Evolutionary conservation across 2,329 filamentous ascomycete species (phyloP).

Genomic region (Fusarium liriodendri): DNA sequence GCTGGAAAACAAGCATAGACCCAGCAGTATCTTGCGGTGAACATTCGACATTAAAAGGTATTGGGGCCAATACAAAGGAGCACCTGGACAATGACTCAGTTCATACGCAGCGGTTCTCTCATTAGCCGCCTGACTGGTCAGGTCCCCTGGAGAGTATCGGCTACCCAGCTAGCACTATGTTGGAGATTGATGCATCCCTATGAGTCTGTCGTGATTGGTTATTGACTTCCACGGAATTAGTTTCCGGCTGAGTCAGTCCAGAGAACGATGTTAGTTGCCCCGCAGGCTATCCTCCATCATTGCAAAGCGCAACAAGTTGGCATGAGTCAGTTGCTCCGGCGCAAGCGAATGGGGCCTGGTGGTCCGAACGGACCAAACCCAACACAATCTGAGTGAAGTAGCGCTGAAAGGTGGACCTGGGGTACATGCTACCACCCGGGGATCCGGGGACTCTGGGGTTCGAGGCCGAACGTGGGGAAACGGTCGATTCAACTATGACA

Average conservation of each 20-base stretch:
- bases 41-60: neutral
- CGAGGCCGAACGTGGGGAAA: neutral
- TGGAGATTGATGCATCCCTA: too few species aligned
- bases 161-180: too few species aligned
- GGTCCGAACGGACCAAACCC: neutral
- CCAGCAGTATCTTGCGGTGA: neutral
- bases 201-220: neutral
- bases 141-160: neutral
- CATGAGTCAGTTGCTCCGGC: neutral
- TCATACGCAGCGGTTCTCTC: neutral
- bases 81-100: neutral
- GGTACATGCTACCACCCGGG: neutral
- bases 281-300: neutral
- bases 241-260: neutral
- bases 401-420: neutral
- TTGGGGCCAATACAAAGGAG: neutral
- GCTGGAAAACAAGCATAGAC: neutral
- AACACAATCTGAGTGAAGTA: neutral
- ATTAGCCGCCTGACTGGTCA: neutral
- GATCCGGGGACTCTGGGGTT: neutral
- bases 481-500: neutral
- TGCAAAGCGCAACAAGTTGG: neutral
- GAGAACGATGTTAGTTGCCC: neutral
- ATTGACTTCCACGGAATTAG: neutral
- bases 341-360: neutral